phyloP scores from a whole-genome alignment of 352 stramenopile genomes.

The Globisporangium middletonii region DNA sequence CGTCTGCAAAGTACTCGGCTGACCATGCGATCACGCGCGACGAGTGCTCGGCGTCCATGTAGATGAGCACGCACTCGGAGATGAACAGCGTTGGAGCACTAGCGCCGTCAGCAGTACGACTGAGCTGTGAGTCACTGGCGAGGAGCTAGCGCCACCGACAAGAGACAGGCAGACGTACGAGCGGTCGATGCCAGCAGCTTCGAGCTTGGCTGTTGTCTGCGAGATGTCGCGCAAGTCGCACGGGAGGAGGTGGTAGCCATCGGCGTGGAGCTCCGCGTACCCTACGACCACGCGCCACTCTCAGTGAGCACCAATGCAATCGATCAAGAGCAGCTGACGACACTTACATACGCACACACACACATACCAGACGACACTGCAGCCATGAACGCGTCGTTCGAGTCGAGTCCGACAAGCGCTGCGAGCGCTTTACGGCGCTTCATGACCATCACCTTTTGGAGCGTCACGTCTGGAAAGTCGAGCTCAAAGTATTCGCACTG shows the following conservation, averaged over 20 bases:
- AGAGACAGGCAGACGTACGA: constrained; percentile 13
- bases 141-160: background rate
- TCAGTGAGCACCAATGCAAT: background rate
- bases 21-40: constrained; percentile 70
- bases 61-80: constrained; percentile 90
- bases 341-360: background rate
- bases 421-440: constrained; percentile 57
- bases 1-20: constrained; percentile 55
- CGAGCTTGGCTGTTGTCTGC: constrained; percentile 45
- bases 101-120: background rate
- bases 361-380: constrained; percentile 39
- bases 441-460: constrained; percentile 77
- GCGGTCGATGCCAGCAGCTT: constrained; percentile 44
- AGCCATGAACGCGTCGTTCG: constrained; percentile 37
- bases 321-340: background rate
- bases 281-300: constrained; percentile 11
- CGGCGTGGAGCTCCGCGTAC: constrained; percentile 57
- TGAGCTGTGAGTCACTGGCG: background rate
- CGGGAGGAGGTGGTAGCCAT: constrained; percentile 72
- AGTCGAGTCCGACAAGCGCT: constrained; percentile 31
- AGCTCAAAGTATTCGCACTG: constrained; percentile 81
- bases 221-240: constrained; percentile 69
- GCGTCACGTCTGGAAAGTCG: constrained; percentile 75
- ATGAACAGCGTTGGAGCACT: constrained; percentile 72
- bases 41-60: constrained; percentile 86